Evolutionary conservation across 139 green algal species (phyloP), one percentile per base, ranked within the genome.

Genomic region (Pleodorina starrii): DNA sequence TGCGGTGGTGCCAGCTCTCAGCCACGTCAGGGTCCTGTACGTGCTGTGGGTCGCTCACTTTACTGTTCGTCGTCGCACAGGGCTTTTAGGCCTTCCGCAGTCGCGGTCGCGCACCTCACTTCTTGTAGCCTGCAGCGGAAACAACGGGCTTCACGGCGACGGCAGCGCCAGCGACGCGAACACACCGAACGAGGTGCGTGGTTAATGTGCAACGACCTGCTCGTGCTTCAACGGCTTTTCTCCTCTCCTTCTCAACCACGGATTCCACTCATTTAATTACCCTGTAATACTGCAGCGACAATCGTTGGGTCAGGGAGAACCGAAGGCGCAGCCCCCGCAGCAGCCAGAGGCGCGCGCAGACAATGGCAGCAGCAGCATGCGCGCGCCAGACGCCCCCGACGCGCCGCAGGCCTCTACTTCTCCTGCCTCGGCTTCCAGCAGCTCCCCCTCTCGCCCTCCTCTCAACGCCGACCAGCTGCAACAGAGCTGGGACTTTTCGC

Each of bases 41-140:
- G n/a, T n/a, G n/a, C n/a, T n/a, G n/a, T n/a, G 63, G n/a, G 72
- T 80, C 72, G 72, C 72, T 80, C 72, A 80, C 72, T 80, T 80
- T 80, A 42, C 2, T 36, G 63, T 35, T 38, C 21, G 21, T 73
- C 32, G 29, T 21, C 35, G n/a, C 68, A 44, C 35, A 46, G 36
- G 68, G 32, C 68, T 27, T 25, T 60, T 11, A 5, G 14, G 75
- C 75, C 48, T 83, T 57, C 75, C 75, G 46, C 46, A 63, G n/a
- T 83, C 75, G 75, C 44, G 46, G 27, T 83, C 75, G 44, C 75
- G 75, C 46, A 32, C 75, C 2, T 83, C 75, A 10, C 75, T 83
- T 68, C 75, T 83, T 40, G 75, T 83, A 32, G 46, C 75, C n/a
- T 83, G 75, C n/a, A 68, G 32, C 43, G 17, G 14, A 14, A 29